Conservation (phyloP, 176 grass and related monocot genomes). For the Elaeis guineensis region DNA sequence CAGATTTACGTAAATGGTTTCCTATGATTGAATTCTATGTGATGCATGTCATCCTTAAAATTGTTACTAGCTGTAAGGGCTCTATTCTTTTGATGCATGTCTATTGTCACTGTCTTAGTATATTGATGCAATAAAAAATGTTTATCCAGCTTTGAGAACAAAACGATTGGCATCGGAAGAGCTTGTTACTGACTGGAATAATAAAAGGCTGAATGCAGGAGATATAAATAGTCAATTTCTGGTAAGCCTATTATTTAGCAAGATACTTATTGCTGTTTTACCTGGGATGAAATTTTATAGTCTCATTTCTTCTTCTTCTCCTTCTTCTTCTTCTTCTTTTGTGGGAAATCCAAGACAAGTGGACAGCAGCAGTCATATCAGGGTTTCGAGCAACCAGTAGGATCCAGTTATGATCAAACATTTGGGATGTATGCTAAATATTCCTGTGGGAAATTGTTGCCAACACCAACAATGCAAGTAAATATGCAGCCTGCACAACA, state of each 20-base stretch:
- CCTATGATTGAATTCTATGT: too few relatives aligned
- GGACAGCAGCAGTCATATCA: slow-evolving; percentile 32
- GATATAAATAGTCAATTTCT: slow-evolving; percentile 46
- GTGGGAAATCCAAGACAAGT: slow-evolving; percentile 25
- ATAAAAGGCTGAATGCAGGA: slow-evolving; percentile 86
- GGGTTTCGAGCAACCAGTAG: slow-evolving; percentile 39
- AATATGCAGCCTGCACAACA: slow-evolving; percentile 3
- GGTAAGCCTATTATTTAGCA: slow-evolving; percentile 18
- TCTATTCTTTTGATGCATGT: too few relatives aligned
- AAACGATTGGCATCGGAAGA: slow-evolving; percentile 87
- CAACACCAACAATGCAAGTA: slow-evolving; percentile 33
- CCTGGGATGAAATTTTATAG: slow-evolving; percentile 4
- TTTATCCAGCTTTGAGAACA: slow-evolving; percentile 57
- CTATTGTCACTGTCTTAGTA: too few relatives aligned
- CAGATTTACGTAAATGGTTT: too few relatives aligned
- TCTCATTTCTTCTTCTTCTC: slow-evolving; percentile 27
- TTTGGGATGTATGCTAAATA: slow-evolving; percentile 30
- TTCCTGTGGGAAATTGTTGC: slow-evolving; percentile 25
- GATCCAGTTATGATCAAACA: slow-evolving; percentile 41
- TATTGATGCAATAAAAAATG: too few relatives aligned
- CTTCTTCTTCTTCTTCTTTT: not conserved
- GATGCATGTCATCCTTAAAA: too few relatives aligned
- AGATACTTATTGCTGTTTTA: not conserved
- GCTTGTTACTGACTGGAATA: slow-evolving; percentile 70
- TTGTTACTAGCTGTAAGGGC: too few relatives aligned